phyloP scores from a whole-genome alignment of 2,329 filamentous ascomycete species.

The Magnaporthales sp. region DNA sequence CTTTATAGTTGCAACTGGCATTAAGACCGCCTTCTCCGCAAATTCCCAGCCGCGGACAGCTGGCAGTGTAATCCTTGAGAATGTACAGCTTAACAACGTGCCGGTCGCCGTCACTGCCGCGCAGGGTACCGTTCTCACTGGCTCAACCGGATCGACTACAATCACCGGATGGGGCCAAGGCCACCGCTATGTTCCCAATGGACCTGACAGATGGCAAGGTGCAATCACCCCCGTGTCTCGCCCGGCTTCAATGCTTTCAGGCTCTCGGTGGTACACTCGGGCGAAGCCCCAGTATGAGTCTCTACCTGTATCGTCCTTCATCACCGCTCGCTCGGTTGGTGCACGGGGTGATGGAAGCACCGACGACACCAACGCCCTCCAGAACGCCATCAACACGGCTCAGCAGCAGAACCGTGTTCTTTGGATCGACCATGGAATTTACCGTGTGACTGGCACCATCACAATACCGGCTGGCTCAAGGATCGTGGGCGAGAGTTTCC shows the following conservation, averaged over 20 bases:
- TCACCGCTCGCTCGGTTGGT: conserved; percentile 30
- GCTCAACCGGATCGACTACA: conserved; percentile 36
- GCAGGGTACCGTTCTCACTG: conserved; percentile 41
- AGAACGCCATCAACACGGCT: conserved; percentile 44
- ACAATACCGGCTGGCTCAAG: conserved; percentile 31
- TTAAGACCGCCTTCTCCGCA: conserved; percentile 51
- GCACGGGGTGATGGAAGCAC: conserved; percentile 41
- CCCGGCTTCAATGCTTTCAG: conserved; percentile 44
- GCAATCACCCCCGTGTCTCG: conserved; percentile 32
- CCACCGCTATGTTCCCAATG: conserved; percentile 45
- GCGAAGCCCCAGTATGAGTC: conserved; percentile 66
- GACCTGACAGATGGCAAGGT: conserved; percentile 37
- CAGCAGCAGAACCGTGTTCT: conserved; percentile 38
- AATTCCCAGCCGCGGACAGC: conserved; percentile 32
- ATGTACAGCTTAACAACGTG: conserved; percentile 28
- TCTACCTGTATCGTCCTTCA: conserved; percentile 46
- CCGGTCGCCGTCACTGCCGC: conserved; percentile 28
- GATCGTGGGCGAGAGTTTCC: conserved; percentile 50
- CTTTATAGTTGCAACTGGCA: conserved; percentile 44
- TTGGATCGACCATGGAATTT: conserved; percentile 49
- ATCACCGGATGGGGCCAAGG: conserved; percentile 61
- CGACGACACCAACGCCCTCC: conserved; percentile 52
- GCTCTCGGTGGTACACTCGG: conserved; percentile 45
- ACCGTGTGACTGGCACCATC: conserved; percentile 39
- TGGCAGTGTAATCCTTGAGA: conserved; percentile 50